Percentiles rank a stretch among this genome's conserved stretches.
These are phyloP conservation scores for Globisporangium paddicum DNA, from an alignment of 352 stramenopile species.

Conservation along the genomic window DNA sequence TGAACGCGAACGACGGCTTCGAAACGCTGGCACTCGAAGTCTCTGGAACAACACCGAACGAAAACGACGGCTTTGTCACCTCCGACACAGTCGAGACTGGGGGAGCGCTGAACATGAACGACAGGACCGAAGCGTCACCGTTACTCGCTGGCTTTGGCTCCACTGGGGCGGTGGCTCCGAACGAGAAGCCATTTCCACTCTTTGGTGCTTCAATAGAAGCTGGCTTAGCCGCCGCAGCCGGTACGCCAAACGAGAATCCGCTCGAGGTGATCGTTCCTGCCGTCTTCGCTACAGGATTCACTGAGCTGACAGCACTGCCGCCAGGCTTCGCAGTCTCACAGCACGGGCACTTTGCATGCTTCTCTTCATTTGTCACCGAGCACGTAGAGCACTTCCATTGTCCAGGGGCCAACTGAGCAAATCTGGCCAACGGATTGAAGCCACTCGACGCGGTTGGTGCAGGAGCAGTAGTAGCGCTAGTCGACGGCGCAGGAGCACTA, in stretches of 20 bases:
- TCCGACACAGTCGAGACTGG: conserved; percentile 16
- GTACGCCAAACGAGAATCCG: conserved; percentile 28
- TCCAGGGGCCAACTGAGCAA: conserved; percentile 58
- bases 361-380: conserved; percentile 56
- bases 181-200: conserved; percentile 22
- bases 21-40: background rate
- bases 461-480: conserved; percentile 4
- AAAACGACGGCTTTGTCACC: conserved; percentile 18
- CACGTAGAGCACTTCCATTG: conserved; percentile 84
- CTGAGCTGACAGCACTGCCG: background rate
- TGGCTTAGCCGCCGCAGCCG: conserved; percentile 8
- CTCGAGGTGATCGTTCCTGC: conserved; percentile 10
- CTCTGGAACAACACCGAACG: conserved; percentile 14
- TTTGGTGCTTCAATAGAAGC: conserved; percentile 1
- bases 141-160: conserved; percentile 7
- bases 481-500: background rate
- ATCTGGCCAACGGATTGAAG: conserved; percentile 30
- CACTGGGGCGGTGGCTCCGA: conserved; percentile 15
- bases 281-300: conserved; percentile 1
- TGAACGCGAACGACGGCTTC: conserved; percentile 24
- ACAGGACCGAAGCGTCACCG: conserved; percentile 20
- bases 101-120: conserved; percentile 51
- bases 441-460: conserved; percentile 7
- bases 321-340: conserved; percentile 62
- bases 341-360: conserved; percentile 68